These are phyloP conservation scores for Strobilomyces confusus DNA, from an alignment of 768 basidiomycete genomes.

Conservation along the genomic window DNA sequence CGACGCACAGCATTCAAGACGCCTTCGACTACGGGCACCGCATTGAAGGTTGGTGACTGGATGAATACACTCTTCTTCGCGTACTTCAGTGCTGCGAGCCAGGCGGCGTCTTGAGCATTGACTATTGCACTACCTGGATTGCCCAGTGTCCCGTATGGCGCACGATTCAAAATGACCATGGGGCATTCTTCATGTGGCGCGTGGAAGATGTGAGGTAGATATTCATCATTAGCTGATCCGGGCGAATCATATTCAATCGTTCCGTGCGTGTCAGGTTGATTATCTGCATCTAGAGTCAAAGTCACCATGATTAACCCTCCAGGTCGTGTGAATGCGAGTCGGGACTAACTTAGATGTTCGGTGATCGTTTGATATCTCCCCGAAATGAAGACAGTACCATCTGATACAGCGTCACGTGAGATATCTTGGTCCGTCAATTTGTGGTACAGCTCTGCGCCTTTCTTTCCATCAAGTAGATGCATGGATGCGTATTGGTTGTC, in stretches of 20 bases:
- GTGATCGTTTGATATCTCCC: conserved; percentile 37
- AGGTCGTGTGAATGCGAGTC: neutral
- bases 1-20: conserved; percentile 57
- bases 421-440: conserved; percentile 14
- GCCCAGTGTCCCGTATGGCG: conserved; percentile 54
- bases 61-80: conserved; percentile 64
- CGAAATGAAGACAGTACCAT: conserved; percentile 24
- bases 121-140: conserved; percentile 37
- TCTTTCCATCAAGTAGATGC: conserved; percentile 25
- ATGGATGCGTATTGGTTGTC: conserved; percentile 30
- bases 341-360: conserved; percentile 36
- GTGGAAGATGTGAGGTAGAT: conserved; percentile 60
- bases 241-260: conserved; percentile 26
- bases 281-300: conserved; percentile 29
- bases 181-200: conserved; percentile 54
- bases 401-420: conserved; percentile 4
- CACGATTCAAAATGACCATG: conserved; percentile 62
- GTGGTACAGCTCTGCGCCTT: conserved; percentile 24
- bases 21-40: conserved; percentile 55
- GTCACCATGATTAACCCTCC: conserved; percentile 12
- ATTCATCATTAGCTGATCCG: conserved; percentile 40
- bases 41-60: conserved; percentile 72
- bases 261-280: conserved; percentile 32
- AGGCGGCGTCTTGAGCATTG: conserved; percentile 63
- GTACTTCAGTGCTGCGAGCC: conserved; percentile 60